Evolutionary conservation across 371 early-diverging fungal species (phyloP).

Genomic region (Dipsacomyces acuminosporus): DNA sequence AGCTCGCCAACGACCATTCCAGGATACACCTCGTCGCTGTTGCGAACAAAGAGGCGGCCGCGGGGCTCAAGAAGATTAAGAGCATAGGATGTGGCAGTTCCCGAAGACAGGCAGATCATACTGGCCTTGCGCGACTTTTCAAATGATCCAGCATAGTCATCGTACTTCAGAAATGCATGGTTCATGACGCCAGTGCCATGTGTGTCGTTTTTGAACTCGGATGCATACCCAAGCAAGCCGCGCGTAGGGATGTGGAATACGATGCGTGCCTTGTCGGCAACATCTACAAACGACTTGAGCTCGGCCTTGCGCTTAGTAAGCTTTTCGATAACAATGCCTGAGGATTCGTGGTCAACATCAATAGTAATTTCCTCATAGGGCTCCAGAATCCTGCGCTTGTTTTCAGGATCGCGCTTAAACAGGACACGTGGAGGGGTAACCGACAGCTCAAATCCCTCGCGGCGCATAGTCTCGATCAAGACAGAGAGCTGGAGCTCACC

Average conservation of each 20-base stretch:
- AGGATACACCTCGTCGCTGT: slow-evolving; percentile 66
- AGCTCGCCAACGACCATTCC: slow-evolving; percentile 82
- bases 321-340: slow-evolving; percentile 73
- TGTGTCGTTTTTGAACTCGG: slow-evolving; percentile 78
- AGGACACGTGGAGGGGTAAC: slow-evolving; percentile 74
- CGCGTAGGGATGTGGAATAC: slow-evolving; percentile 72
- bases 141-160: slow-evolving; percentile 61
- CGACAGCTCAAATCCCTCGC: slow-evolving; percentile 77
- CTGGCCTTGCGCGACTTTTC: slow-evolving; percentile 66
- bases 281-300: slow-evolving; percentile 62
- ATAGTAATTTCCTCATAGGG: slow-evolving; percentile 77
- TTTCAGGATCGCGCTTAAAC: slow-evolving; percentile 51
- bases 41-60: slow-evolving; percentile 67
- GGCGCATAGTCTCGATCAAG: slow-evolving; percentile 79
- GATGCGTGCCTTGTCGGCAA: slow-evolving; percentile 63
- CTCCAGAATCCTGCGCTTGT: slow-evolving; percentile 52
- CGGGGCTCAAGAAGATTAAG: slow-evolving; percentile 66
- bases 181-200: slow-evolving; percentile 62
- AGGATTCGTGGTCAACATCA: slow-evolving; percentile 60
- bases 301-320: slow-evolving; percentile 70
- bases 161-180: slow-evolving; percentile 63
- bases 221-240: slow-evolving; percentile 68
- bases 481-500: slow-evolving; percentile 80
- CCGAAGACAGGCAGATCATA: slow-evolving; percentile 61
- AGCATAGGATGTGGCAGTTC: slow-evolving; percentile 65